Conservation (phyloP, 2,329 filamentous ascomycete species). For the Penicillium nordicum region DNA sequence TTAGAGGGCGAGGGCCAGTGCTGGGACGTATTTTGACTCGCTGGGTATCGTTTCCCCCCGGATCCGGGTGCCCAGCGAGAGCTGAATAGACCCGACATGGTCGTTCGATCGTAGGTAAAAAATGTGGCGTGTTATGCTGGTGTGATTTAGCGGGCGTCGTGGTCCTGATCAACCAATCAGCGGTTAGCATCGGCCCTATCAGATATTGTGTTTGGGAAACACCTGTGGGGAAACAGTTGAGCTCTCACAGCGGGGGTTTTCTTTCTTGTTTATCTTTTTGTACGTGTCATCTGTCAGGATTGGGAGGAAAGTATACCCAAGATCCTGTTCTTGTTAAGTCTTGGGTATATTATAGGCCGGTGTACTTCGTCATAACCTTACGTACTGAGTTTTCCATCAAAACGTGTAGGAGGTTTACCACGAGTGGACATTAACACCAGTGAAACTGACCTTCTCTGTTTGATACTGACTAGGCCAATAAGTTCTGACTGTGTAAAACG, state of each 20-base stretch:
- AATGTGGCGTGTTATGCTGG: neutral
- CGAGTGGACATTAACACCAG: neutral
- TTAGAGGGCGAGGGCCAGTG: neutral
- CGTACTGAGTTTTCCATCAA: neutral
- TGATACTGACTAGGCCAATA: neutral
- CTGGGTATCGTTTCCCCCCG: neutral
- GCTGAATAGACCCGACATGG: slow-evolving; percentile 16
- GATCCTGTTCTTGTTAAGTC: neutral
- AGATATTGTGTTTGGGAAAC: neutral
- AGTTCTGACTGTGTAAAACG: neutral
- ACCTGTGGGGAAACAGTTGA: neutral
- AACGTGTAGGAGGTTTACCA: no score
- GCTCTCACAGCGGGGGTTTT: neutral
- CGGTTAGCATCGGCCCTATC: neutral
- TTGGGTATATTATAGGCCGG: no score
- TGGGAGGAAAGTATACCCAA: neutral
- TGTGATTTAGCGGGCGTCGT: neutral
- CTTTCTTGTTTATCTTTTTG: neutral
- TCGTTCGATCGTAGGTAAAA: neutral
- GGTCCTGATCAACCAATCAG: neutral
- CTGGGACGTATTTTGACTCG: neutral
- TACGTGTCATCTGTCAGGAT: neutral
- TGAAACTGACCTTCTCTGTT: neutral
- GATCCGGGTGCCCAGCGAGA: slow-evolving; percentile 26
- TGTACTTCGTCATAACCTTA: neutral